Percentiles rank a stretch among this genome's conserved stretches.
Evolutionary conservation across 116 monocot genomes (phyloP).

Genomic region (Trichopus zeylanicus): DNA sequence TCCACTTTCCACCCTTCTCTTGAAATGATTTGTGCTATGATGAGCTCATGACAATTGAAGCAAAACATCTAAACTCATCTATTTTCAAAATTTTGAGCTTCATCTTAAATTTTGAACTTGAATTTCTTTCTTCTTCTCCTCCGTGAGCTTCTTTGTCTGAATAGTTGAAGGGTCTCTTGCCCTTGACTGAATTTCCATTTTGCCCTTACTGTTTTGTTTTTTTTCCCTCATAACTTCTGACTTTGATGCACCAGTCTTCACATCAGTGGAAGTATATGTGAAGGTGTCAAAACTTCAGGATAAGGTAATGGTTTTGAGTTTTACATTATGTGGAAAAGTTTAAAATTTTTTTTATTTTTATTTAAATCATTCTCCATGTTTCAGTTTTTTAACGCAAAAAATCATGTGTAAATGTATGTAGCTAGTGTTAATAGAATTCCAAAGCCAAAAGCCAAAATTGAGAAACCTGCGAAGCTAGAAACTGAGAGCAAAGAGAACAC

Average conservation of each 20-base stretch:
- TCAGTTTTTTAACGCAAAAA: no score
- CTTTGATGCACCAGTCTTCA: conserved; percentile 46
- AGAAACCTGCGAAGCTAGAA: conserved; percentile 60
- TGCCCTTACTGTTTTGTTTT: not conserved
- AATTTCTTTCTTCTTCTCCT: no score
- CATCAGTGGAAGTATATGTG: conserved; percentile 66
- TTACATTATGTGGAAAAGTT: not conserved
- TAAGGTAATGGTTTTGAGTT: conserved; percentile 57
- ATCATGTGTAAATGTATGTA: conserved; percentile 28
- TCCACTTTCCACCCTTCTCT: no score
- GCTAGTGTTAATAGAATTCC: conserved; percentile 76
- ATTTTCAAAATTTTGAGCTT: no score
- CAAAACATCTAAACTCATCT: no score
- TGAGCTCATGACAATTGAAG: no score
- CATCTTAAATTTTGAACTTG: no score
- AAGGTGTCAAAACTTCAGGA: conserved; percentile 60
- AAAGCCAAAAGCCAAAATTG: conserved; percentile 85
- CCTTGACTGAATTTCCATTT: no score
- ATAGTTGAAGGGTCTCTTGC: no score
- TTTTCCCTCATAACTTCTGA: conserved; percentile 38
- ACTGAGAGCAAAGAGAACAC: conserved; percentile 22
- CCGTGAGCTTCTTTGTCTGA: no score
- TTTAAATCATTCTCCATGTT: not conserved
- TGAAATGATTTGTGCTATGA: no score
- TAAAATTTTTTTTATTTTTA: not conserved